Percentiles rank a stretch among this genome's conserved stretches.
phyloP scores from a whole-genome alignment of 202 grass and related monocot genomes.

The Hordeum pubiflorum region DNA sequence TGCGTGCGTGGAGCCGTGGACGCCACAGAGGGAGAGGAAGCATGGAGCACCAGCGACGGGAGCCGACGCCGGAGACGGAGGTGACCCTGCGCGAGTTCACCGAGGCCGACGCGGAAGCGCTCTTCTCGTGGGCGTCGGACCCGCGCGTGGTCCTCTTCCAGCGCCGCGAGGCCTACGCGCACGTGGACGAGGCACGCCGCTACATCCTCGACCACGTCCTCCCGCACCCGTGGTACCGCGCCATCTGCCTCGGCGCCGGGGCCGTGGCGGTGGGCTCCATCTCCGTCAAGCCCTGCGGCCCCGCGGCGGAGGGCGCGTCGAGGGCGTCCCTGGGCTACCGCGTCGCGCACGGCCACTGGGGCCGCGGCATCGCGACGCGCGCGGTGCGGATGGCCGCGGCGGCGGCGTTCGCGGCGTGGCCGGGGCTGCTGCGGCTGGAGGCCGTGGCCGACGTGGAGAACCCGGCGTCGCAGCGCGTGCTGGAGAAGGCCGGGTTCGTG shows the following conservation, averaged over 20 bases:
- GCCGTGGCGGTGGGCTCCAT: slow-evolving; percentile 41
- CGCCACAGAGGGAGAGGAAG: no score
- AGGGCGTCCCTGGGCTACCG: slow-evolving; percentile 69
- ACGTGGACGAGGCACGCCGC: slow-evolving; percentile 37
- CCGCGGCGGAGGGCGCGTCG: neutral
- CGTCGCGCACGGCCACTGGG: slow-evolving; percentile 48
- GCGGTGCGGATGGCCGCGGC: slow-evolving; percentile 26
- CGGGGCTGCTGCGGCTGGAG: slow-evolving; percentile 49
- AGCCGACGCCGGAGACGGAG: neutral
- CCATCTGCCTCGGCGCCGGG: slow-evolving; percentile 48
- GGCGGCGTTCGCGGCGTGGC: slow-evolving; percentile 39
- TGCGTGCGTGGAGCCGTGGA: no score
- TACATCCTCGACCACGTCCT: slow-evolving; percentile 63
- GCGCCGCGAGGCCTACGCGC: slow-evolving; percentile 39
- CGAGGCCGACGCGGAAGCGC: slow-evolving; percentile 41
- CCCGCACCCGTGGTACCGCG: slow-evolving; percentile 71
- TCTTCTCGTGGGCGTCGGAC: slow-evolving; percentile 70
- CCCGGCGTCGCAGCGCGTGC: slow-evolving; percentile 67
- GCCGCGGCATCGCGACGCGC: slow-evolving; percentile 43
- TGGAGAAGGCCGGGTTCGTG: slow-evolving; percentile 81
- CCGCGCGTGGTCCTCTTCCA: slow-evolving; percentile 60
- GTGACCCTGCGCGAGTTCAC: slow-evolving; percentile 56
- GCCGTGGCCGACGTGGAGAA: slow-evolving; percentile 71
- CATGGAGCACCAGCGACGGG: neutral
- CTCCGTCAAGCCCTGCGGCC: slow-evolving; percentile 27